Conservation (phyloP, 768 basidiomycete species). For the Suillus lakei region DNA sequence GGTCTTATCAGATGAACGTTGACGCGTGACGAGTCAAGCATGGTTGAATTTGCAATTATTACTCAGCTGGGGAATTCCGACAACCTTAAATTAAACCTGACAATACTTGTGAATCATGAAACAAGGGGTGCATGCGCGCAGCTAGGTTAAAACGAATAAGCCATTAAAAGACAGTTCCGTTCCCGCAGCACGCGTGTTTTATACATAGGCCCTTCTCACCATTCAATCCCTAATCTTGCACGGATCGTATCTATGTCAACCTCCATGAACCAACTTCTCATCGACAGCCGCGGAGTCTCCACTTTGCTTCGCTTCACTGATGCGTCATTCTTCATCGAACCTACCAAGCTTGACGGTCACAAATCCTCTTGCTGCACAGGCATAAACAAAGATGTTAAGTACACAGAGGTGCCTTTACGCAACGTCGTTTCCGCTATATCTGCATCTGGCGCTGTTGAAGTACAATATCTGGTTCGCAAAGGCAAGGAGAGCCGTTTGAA, state of each 20-base stretch:
- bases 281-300: constrained; percentile 13
- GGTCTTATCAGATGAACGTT: too few relatives aligned
- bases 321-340: constrained; percentile 30
- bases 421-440: constrained; percentile 61
- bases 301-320: constrained; percentile 33
- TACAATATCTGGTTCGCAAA: constrained; percentile 56
- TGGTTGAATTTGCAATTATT: too few relatives aligned
- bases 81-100: too few relatives aligned
- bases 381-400: constrained; percentile 13
- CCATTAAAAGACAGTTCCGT: not conserved
- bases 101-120: too few relatives aligned
- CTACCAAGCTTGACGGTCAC: constrained; percentile 11
- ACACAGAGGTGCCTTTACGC: constrained; percentile 42
- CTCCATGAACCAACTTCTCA: constrained; percentile 14
- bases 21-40: too few relatives aligned
- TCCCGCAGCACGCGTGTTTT: not conserved
- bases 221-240: not conserved
- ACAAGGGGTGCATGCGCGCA: too few relatives aligned
- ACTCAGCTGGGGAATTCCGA: too few relatives aligned
- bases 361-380: constrained; percentile 12
- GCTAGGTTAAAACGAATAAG: too few relatives aligned
- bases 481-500: constrained; percentile 43
- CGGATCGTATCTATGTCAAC: not conserved
- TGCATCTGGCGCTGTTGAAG: constrained; percentile 41
- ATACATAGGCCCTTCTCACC: not conserved